Percentiles rank a stretch among this genome's conserved stretches.
These are phyloP conservation scores for Podospora pseudocomata DNA, from an alignment of 495 filamentous ascomycete species.

Conservation along the genomic window DNA sequence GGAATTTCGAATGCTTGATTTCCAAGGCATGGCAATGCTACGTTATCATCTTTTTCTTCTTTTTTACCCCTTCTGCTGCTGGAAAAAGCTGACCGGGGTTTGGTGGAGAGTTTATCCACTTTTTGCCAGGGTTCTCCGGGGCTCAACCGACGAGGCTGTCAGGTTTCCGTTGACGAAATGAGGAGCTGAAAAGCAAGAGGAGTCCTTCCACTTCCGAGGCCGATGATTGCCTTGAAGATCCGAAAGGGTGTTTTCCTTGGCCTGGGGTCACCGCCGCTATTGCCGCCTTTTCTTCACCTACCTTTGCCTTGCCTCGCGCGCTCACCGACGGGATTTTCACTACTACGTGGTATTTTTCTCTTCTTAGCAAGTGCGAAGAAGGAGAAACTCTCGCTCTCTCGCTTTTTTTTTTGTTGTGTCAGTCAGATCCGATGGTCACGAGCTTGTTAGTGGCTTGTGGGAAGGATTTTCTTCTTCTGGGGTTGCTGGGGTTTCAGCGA, in stretches of 20 bases:
- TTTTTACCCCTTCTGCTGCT: too few relatives aligned
- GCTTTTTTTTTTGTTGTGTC: too few relatives aligned
- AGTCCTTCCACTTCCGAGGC: neutral
- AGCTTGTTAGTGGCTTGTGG: neutral
- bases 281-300: neutral
- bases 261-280: neutral
- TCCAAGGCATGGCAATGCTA: neutral
- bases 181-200: neutral
- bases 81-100: neutral
- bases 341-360: neutral
- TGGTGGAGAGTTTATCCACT: conserved; percentile 12
- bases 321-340: neutral
- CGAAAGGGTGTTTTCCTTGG: neutral
- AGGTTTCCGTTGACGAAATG: neutral
- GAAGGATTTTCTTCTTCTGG: neutral
- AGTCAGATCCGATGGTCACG: neutral
- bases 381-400: neutral
- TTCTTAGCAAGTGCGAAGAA: neutral
- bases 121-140: conserved; percentile 1
- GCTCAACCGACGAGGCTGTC: neutral
- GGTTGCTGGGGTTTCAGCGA: neutral
- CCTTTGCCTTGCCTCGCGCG: neutral
- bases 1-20: neutral
- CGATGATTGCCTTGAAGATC: neutral
- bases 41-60: neutral